phyloP scores from a whole-genome alignment of 306 rosid genomes.

The Crotalaria pallida region DNA sequence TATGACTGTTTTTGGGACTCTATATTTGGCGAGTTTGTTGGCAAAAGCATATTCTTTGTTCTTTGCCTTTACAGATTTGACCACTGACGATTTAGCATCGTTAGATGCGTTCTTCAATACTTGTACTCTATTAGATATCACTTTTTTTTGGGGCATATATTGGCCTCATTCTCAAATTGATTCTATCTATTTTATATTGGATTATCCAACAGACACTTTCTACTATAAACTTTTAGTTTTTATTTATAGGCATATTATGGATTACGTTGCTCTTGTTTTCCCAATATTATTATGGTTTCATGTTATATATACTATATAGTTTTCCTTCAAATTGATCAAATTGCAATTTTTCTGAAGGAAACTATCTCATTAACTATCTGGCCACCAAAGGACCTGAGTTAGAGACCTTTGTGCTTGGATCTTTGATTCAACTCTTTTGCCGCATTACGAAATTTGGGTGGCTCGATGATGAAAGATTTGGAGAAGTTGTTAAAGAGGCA shows the following conservation, averaged over 20 bases:
- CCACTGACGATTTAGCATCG: not conserved
- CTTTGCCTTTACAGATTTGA: conserved; percentile 9
- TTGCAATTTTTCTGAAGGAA: conserved; percentile 43
- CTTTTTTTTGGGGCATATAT: not conserved
- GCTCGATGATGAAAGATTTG: conserved; percentile 50
- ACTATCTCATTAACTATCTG: conserved; percentile 45
- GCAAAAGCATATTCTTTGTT: not conserved
- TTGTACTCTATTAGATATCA: not conserved
- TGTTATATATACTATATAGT: not conserved
- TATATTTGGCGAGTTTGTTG: conserved; percentile 13
- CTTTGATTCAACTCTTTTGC: conserved; percentile 43
- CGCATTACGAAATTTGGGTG: conserved; percentile 46
- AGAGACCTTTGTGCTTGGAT: conserved; percentile 44
- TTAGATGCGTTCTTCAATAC: not conserved
- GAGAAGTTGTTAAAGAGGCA: conserved; percentile 38
- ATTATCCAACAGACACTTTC: not conserved
- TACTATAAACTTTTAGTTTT: not conserved
- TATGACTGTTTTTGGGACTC: conserved; percentile 19
- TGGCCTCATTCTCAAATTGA: conserved; percentile 4
- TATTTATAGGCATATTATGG: not conserved
- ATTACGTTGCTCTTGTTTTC: not conserved
- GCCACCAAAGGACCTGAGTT: conserved; percentile 50
- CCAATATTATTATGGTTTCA: conserved; percentile 10
- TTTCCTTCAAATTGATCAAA: conserved; percentile 22
- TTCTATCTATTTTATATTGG: conserved; percentile 8